Conservation (phyloP, 2,329 filamentous ascomycete species). For the Gyromitra esculenta region DNA sequence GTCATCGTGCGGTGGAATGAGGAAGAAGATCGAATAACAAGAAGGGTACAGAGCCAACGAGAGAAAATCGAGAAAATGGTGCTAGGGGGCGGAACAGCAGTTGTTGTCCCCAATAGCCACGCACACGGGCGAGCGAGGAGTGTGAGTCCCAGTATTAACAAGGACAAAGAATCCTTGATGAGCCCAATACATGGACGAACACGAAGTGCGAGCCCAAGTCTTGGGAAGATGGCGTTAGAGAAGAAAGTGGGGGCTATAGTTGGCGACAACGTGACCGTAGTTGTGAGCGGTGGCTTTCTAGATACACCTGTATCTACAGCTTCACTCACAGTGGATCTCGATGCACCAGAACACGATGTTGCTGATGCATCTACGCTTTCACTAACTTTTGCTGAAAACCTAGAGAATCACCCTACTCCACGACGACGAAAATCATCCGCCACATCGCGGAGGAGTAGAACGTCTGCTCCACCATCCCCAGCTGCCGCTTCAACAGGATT, state of each 20-base stretch:
- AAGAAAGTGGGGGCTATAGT: constrained; percentile 30
- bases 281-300: constrained; percentile 47
- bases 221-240: constrained; percentile 51
- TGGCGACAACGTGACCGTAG: constrained; percentile 58
- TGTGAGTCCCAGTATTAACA: constrained; percentile 31
- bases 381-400: constrained; percentile 21
- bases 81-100: constrained; percentile 32
- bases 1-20: constrained; percentile 65
- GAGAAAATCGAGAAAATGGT: constrained; percentile 52
- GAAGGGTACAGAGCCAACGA: constrained; percentile 48
- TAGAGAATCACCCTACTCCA: constrained; percentile 12
- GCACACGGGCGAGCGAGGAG: constrained; percentile 42
- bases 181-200: constrained; percentile 26
- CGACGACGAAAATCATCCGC: constrained; percentile 26
- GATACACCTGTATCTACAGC: constrained; percentile 37
- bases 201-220: constrained; percentile 33
- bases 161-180: constrained; percentile 7
- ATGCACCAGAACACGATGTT: constrained; percentile 32
- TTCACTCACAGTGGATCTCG: constrained; percentile 42
- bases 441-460: constrained; percentile 21
- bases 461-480: constrained; percentile 29
- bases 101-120: constrained; percentile 25
- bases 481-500: constrained; percentile 13
- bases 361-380: constrained; percentile 26
- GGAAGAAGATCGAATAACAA: constrained; percentile 50